A percentile compares a stretch with the other conserved stretches of the same genome.
phyloP scores from a whole-genome alignment of 1,284 basidiomycete genomes.

The Sanghuangporus baumii region DNA sequence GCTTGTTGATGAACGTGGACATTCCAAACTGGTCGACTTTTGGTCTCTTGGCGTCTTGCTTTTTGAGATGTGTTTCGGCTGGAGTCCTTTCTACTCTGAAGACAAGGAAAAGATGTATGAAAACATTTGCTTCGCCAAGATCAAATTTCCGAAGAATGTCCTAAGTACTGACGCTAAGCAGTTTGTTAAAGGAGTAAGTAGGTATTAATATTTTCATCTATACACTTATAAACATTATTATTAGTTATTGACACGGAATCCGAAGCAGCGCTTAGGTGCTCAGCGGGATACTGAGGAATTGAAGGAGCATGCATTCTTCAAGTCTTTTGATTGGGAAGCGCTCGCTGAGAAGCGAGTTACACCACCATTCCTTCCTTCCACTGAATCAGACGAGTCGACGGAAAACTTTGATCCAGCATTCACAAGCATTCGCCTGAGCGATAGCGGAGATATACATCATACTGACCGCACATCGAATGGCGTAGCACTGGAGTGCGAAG shows the following conservation, averaged over 20 bases:
- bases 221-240: slow-evolving; percentile 15
- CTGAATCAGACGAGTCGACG: slow-evolving; percentile 97
- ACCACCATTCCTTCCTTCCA: slow-evolving; percentile 96
- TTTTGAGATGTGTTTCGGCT: slow-evolving; percentile 99
- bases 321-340: slow-evolving; percentile 84
- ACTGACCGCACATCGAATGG: slow-evolving; percentile 72
- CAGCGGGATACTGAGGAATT: slow-evolving; percentile 89
- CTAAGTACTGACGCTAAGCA: slow-evolving; percentile 98
- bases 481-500: slow-evolving; percentile 51
- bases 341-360: slow-evolving; percentile 88
- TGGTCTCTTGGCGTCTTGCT: slow-evolving; percentile 93
- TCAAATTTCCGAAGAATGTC: slow-evolving; percentile 95
- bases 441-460: slow-evolving; percentile 55
- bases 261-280: slow-evolving; percentile 94
- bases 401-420: slow-evolving; percentile 99
- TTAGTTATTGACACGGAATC: slow-evolving; percentile 95
- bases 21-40: slow-evolving; percentile 98
- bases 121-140: slow-evolving; percentile 99
- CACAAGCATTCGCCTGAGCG: slow-evolving; percentile 79
- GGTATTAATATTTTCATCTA: slow-evolving; percentile 12
- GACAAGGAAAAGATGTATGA: slow-evolving; percentile 99
- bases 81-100: slow-evolving; percentile 99
- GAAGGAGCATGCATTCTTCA: slow-evolving; percentile 96
- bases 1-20: slow-evolving; percentile 96
- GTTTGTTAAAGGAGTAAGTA: slow-evolving; percentile 94